Conservation (phyloP, 2,329 filamentous ascomycete genomes). For the Metarhizium album region DNA sequence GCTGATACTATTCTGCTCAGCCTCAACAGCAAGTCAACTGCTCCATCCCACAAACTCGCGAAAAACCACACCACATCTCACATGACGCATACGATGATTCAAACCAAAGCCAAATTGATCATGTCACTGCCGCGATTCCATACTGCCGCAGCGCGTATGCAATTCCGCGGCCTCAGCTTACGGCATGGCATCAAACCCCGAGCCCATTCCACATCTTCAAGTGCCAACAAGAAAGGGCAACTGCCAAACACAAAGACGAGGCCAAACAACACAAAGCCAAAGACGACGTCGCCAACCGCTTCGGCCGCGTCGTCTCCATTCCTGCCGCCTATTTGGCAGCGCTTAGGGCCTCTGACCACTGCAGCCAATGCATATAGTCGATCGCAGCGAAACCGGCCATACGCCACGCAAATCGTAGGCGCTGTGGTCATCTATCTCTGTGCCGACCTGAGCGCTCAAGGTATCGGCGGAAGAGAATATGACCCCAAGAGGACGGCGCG, state of each 20-base stretch:
- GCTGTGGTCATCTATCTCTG: conserved; percentile 69
- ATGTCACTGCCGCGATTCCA: neutral
- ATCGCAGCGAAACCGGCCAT: conserved; percentile 61
- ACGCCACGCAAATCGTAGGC: conserved; percentile 67
- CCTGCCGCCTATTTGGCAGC: conserved; percentile 37
- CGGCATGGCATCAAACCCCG: neutral
- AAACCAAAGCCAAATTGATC: neutral
- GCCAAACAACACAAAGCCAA: too few relatives aligned
- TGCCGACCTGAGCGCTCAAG: conserved; percentile 69
- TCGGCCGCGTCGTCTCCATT: neutral
- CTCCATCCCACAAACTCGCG: neutral
- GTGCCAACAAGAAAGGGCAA: neutral
- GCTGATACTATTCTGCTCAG: neutral
- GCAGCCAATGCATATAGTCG: conserved; percentile 52
- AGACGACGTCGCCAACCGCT: neutral
- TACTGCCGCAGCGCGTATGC: neutral
- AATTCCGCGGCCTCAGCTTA: neutral
- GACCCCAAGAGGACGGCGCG: conserved; percentile 58
- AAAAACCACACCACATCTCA: too few relatives aligned
- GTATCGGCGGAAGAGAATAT: conserved; percentile 52
- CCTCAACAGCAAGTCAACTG: neutral
- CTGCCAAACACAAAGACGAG: neutral
- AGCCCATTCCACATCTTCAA: neutral
- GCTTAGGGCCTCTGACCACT: conserved; percentile 45
- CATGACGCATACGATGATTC: too few relatives aligned